Conservation (phyloP, 2,329 filamentous ascomycete genomes). For the Claviceps sorghi region DNA sequence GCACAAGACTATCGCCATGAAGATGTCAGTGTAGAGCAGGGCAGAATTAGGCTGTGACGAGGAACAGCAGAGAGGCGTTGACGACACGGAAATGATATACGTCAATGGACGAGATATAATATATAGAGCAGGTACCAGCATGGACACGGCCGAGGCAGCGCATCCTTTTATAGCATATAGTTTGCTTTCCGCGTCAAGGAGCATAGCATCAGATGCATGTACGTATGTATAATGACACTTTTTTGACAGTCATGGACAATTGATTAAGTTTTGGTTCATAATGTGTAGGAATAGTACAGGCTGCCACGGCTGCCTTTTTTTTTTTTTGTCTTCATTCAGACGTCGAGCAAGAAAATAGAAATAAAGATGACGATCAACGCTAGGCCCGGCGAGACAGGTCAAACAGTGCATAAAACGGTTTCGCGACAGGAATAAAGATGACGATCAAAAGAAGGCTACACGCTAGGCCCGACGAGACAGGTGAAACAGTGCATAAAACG, state of each 20-base stretch:
- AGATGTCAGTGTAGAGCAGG: conserved; percentile 68
- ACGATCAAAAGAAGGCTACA: too few relatives aligned
- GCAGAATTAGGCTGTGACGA: neutral
- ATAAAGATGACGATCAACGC: too few relatives aligned
- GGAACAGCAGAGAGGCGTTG: neutral
- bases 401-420: too few relatives aligned
- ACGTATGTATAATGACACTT: neutral
- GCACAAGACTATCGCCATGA: conserved; percentile 88
- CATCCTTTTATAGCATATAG: neutral
- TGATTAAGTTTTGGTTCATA: too few relatives aligned
- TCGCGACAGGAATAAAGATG: too few relatives aligned
- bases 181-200: neutral
- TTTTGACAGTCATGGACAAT: neutral
- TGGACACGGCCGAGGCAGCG: neutral
- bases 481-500: too few relatives aligned
- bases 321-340: too few relatives aligned
- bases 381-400: too few relatives aligned
- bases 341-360: too few relatives aligned
- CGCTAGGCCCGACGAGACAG: too few relatives aligned
- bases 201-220: neutral
- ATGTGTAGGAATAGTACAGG: too few relatives aligned
- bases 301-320: too few relatives aligned
- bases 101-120: neutral
- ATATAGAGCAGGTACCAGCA: neutral
- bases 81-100: neutral